Conservation (phyloP, 1,284 basidiomycete species). For the Abortiporus biennis region DNA sequence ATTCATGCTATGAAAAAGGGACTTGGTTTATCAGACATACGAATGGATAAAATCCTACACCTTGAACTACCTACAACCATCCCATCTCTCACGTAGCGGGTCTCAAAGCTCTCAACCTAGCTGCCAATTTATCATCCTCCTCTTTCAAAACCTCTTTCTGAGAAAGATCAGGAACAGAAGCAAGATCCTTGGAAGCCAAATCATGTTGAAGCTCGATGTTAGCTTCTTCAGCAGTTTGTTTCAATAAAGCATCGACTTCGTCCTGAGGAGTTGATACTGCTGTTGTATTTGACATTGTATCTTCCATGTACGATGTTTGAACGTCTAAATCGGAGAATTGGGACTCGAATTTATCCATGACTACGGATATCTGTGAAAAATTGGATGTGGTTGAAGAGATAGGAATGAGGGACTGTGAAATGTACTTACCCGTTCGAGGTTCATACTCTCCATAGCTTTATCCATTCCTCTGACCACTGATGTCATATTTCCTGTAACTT, state of each 20-base stretch:
- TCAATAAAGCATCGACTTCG: constrained; percentile 90
- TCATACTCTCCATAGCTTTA: constrained; percentile 99
- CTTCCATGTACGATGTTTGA: constrained; percentile 98
- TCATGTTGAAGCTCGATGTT: constrained; percentile 95
- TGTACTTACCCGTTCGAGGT: constrained; percentile 83
- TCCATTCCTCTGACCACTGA: constrained; percentile 98
- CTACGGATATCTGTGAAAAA: constrained; percentile 78
- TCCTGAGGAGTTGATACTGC: constrained; percentile 95
- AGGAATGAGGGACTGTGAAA: neutral
- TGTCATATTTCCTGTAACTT: constrained; percentile 93
- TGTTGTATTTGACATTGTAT: constrained; percentile 90
- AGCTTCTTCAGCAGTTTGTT: constrained; percentile 95
- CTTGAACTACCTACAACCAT: too few relatives aligned
- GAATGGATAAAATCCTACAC: too few relatives aligned
- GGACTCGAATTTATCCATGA: constrained; percentile 99
- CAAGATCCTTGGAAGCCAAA: constrained; percentile 64
- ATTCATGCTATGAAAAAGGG: too few relatives aligned
- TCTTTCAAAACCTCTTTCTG: constrained; percentile 57
- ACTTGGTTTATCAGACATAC: too few relatives aligned
- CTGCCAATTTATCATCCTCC: constrained; percentile 78
- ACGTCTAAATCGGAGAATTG: constrained; percentile 98
- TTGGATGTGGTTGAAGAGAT: constrained; percentile 3
- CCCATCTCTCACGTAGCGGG: too few relatives aligned
- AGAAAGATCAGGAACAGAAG: constrained; percentile 45
- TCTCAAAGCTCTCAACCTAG: constrained; percentile 74